These are phyloP conservation scores for Platanthera zijinensis DNA, from an alignment of 106 monocot genomes.

Conservation along the genomic window DNA sequence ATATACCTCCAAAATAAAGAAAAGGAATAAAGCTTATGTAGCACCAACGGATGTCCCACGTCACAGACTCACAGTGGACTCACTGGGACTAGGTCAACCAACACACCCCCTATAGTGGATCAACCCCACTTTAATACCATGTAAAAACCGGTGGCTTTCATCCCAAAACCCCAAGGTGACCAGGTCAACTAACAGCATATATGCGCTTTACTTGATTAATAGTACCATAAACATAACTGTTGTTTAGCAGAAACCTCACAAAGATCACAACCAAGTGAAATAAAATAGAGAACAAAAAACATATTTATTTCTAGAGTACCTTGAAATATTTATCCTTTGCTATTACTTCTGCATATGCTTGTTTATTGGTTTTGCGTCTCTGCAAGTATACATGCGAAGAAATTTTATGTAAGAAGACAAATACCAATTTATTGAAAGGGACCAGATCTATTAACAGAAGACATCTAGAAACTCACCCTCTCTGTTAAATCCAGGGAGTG, in stretches of 20 bases:
- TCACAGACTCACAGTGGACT: no score
- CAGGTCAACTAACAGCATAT: not conserved
- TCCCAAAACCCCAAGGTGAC: no score
- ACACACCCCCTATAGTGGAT: no score
- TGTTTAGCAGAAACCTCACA: not conserved
- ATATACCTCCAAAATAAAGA: not conserved
- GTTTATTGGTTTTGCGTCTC: constrained; percentile 80
- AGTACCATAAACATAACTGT: not conserved
- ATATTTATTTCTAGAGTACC: constrained; percentile 25
- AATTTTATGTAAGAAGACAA: not conserved
- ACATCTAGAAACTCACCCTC: constrained; percentile 32
- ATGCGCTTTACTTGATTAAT: not conserved
- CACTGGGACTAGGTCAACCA: no score
- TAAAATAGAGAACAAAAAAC: not conserved
- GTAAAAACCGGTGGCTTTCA: no score
- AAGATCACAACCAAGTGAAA: not conserved
- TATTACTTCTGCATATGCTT: constrained; percentile 82
- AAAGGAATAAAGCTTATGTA: not conserved
- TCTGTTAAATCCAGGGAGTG: constrained; percentile 30
- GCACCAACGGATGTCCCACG: no score
- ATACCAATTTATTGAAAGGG: not conserved
- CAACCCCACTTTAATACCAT: no score
- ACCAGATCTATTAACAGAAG: not conserved
- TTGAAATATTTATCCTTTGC: constrained; percentile 87
- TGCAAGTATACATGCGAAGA: constrained; percentile 12